phyloP scores from a whole-genome alignment of 768 basidiomycete species.

The Mycena galericulata region DNA sequence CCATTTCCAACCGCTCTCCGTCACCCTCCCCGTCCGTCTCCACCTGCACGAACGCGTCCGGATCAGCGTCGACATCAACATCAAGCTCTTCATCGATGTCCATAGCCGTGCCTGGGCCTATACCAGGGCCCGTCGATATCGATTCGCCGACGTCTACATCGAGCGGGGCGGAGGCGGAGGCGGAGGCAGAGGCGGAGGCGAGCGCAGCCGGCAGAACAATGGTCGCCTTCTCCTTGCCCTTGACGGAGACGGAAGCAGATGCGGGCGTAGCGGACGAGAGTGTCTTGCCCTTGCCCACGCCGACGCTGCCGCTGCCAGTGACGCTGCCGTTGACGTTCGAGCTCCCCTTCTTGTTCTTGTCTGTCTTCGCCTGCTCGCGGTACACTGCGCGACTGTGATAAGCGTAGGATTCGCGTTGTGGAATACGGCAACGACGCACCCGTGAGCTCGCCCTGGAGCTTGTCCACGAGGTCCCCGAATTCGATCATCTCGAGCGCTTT shows the following conservation, averaged over 20 bases:
- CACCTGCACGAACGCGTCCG: constrained; percentile 39
- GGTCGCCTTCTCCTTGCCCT: constrained; percentile 53
- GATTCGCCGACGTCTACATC: constrained; percentile 41
- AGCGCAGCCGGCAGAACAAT: constrained; percentile 44
- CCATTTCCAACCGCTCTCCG: constrained; percentile 37
- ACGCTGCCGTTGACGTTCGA: constrained; percentile 35
- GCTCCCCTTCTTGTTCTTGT: constrained; percentile 62
- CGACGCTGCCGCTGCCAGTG: constrained; percentile 35
- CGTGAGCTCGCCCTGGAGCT: constrained; percentile 72
- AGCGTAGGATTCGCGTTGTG: neutral
- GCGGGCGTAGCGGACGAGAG: constrained; percentile 37
- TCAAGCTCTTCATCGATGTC: constrained; percentile 46
- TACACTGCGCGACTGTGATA: constrained; percentile 59
- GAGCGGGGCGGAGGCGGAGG: constrained; percentile 40
- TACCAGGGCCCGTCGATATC: constrained; percentile 42
- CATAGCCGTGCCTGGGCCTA: constrained; percentile 45
- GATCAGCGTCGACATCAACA: constrained; percentile 42
- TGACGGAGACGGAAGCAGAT: constrained; percentile 35
- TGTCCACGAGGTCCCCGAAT: constrained; percentile 76
- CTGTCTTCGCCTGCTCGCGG: constrained; percentile 70
- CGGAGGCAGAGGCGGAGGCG: constrained; percentile 36
- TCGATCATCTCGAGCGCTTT: constrained; percentile 86
- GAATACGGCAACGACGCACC: constrained; percentile 54
- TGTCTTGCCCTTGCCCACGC: constrained; percentile 38
- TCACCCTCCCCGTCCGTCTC: constrained; percentile 39